These are phyloP conservation scores for Phaffomyces antillensis DNA, from an alignment of 805 yeast species.

Conservation along the genomic window DNA sequence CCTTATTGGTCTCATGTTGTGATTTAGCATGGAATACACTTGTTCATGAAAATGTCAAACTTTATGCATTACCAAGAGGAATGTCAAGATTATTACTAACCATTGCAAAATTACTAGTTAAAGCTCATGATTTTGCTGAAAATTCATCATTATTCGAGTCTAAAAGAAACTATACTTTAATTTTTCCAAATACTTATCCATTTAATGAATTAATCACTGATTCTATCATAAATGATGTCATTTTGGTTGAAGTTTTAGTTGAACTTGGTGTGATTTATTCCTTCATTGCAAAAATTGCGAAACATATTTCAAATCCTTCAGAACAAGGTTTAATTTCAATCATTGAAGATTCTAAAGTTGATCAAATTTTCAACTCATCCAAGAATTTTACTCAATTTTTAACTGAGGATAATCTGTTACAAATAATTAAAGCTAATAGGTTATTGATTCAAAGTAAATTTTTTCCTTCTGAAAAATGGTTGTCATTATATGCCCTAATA, in stretches of 20 bases:
- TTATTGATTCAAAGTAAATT: conserved; percentile 45
- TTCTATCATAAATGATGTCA: conserved; percentile 62
- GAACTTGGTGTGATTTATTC: conserved; percentile 62
- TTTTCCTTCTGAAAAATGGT: conserved; percentile 68
- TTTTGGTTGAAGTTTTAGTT: conserved; percentile 61
- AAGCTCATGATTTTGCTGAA: conserved; percentile 43
- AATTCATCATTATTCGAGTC: conserved; percentile 37
- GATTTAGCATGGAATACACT: conserved; percentile 31
- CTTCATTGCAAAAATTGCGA: conserved; percentile 45
- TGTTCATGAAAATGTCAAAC: conserved; percentile 25
- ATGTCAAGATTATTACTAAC: conserved; percentile 48
- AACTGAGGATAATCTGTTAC: conserved; percentile 32
- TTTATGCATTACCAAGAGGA: conserved; percentile 36
- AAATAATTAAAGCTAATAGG: conserved; percentile 42
- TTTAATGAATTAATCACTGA: conserved; percentile 61
- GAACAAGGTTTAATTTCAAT: conserved; percentile 38
- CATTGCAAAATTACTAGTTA: conserved; percentile 42
- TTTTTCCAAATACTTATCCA: conserved; percentile 67
- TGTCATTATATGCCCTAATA: conserved; percentile 54
- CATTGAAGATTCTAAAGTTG: conserved; percentile 27
- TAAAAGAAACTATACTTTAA: conserved; percentile 55
- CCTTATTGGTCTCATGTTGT: conserved; percentile 47
- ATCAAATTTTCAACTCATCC: conserved; percentile 34
- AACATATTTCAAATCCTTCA: conserved; percentile 26
- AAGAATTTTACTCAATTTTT: conserved; percentile 35